Evolutionary conservation across 306 rosid species (phyloP).

Genomic region (Pyrus communis): DNA sequence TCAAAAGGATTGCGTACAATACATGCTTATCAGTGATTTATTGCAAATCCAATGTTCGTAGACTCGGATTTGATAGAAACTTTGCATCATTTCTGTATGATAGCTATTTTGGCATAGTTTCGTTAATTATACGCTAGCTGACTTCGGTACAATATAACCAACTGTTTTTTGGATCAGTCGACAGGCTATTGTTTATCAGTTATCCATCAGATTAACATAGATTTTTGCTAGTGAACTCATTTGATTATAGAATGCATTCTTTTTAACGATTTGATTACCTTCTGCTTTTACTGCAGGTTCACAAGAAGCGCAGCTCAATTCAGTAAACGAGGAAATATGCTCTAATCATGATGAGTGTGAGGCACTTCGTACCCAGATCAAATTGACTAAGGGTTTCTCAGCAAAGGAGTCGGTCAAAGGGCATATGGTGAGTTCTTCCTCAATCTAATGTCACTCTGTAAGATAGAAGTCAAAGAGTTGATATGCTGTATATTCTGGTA

Average conservation of each 20-base stretch:
- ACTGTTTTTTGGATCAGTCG: neutral
- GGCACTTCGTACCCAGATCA: constrained; percentile 67
- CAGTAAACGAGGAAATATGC: constrained; percentile 46
- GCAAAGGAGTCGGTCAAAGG: constrained; percentile 91
- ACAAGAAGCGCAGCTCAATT: constrained; percentile 57
- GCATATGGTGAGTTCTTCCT: constrained; percentile 74
- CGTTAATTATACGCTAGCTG: neutral
- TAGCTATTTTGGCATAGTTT: neutral
- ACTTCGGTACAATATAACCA: neutral
- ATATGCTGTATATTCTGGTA: neutral
- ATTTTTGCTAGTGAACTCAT: neutral
- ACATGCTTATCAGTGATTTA: neutral
- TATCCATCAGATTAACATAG: neutral
- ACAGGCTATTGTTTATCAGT: neutral
- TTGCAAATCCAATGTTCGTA: neutral
- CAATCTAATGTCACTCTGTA: neutral
- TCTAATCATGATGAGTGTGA: constrained; percentile 81
- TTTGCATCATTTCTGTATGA: neutral
- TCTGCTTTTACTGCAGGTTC: constrained; percentile 47
- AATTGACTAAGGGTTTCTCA: constrained; percentile 87
- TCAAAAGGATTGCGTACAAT: no score
- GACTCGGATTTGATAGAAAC: neutral
- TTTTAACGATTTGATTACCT: neutral
- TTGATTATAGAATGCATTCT: neutral
- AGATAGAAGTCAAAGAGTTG: neutral